These are phyloP conservation scores for Metschnikowia baotianmanensis DNA, from an alignment of 805 yeast species.

Conservation along the genomic window DNA sequence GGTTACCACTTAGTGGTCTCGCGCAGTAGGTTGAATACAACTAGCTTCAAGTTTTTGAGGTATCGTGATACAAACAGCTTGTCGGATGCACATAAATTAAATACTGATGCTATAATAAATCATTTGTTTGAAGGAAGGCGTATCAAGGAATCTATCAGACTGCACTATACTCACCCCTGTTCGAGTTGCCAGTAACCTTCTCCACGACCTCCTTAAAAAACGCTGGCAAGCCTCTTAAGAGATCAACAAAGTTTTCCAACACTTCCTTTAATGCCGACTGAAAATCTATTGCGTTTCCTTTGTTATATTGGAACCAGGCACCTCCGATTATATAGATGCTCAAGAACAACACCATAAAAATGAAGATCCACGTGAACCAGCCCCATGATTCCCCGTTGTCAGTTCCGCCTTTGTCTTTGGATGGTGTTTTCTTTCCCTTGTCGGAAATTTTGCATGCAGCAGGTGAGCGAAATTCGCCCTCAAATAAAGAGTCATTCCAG, in stretches of 20 bases:
- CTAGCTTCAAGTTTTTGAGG: no score
- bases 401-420: constrained; percentile 15
- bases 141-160: constrained; percentile 48
- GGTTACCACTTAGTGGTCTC: no score
- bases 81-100: no score
- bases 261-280: constrained; percentile 73
- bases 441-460: constrained; percentile 42
- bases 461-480: constrained; percentile 23
- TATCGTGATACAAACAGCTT: no score
- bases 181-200: constrained; percentile 58
- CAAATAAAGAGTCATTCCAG: constrained; percentile 39
- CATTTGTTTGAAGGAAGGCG: not conserved
- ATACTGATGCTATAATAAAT: not conserved
- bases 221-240: constrained; percentile 58
- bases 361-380: constrained; percentile 78
- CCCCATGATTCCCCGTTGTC: constrained; percentile 62
- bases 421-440: constrained; percentile 26
- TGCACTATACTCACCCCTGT: constrained; percentile 91
- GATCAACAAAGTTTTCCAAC: constrained; percentile 60
- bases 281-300: constrained; percentile 68
- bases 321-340: constrained; percentile 71
- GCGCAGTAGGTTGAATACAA: no score
- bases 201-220: constrained; percentile 65
- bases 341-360: constrained; percentile 64
- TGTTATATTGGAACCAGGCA: constrained; percentile 73